Conservation (phyloP, 2,329 filamentous ascomycete genomes). For the Botrytis aclada region DNA sequence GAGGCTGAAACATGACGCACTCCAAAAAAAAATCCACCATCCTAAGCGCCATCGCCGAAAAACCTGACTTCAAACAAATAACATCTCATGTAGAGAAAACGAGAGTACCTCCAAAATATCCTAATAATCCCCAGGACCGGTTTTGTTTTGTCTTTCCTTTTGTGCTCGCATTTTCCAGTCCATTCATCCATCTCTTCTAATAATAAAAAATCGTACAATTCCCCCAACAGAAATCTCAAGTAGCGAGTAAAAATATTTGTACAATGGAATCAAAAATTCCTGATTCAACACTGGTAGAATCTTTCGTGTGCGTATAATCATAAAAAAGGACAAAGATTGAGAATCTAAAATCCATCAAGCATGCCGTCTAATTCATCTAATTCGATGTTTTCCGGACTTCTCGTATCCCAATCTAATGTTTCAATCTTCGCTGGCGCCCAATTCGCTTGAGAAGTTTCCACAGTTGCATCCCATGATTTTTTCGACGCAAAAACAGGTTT, state of each 20-base stretch:
- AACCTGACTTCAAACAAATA: background rate
- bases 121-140: background rate
- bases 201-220: slow-evolving; percentile 8
- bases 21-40: background rate
- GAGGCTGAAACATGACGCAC: background rate
- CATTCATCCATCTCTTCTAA: slow-evolving; percentile 10
- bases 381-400: slow-evolving; percentile 83
- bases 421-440: slow-evolving; percentile 36
- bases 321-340: background rate
- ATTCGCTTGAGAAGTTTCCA: slow-evolving; percentile 21
- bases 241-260: background rate
- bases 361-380: slow-evolving; percentile 90
- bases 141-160: slow-evolving; percentile 1
- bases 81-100: background rate
- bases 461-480: slow-evolving; percentile 44
- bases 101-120: slow-evolving; percentile 10
- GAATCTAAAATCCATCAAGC: slow-evolving; percentile 60
- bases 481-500: slow-evolving; percentile 46
- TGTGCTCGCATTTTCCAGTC: slow-evolving; percentile 1
- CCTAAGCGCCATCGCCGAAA: background rate
- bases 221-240: background rate
- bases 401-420: slow-evolving; percentile 56
- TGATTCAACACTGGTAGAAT: slow-evolving; percentile 1
- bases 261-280: slow-evolving; percentile 11
- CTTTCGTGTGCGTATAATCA: slow-evolving; percentile 3